These are phyloP conservation scores for Apiotrichum veenhuisii DNA, from an alignment of 1,284 basidiomycete genomes.

Conservation along the genomic window DNA sequence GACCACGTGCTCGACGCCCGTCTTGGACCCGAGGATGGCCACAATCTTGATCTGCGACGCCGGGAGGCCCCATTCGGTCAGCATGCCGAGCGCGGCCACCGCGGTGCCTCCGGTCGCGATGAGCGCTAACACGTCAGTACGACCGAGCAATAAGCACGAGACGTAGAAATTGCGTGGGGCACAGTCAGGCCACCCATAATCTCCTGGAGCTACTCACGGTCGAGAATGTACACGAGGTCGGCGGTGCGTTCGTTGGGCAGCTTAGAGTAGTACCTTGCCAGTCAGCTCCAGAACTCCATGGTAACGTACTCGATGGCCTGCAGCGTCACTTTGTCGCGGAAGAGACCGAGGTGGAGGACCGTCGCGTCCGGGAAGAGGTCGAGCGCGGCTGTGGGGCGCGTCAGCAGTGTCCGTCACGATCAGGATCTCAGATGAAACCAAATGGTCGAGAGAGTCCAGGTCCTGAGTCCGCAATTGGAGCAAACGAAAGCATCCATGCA, in stretches of 20 bases:
- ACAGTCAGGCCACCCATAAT: too few species aligned
- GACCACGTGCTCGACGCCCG: slow-evolving; percentile 67
- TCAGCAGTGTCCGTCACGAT: neutral
- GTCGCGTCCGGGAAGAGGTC: slow-evolving; percentile 78
- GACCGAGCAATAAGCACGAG: too few species aligned
- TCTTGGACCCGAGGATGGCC: slow-evolving; percentile 71
- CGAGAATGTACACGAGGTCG: slow-evolving; percentile 78
- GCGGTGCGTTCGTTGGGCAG: slow-evolving; percentile 72
- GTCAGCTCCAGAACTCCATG: too few species aligned
- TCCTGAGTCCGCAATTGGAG: too few species aligned
- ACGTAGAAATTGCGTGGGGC: too few species aligned
- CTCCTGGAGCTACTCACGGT: slow-evolving; percentile 53
- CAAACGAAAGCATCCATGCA: too few species aligned
- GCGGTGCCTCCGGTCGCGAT: slow-evolving; percentile 95
- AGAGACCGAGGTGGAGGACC: slow-evolving; percentile 86
- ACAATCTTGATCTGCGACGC: slow-evolving; percentile 69
- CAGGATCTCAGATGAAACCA: too few species aligned
- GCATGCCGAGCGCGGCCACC: slow-evolving; percentile 76
- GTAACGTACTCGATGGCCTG: slow-evolving; percentile 82
- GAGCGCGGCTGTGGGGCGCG: slow-evolving; percentile 56
- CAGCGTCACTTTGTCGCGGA: slow-evolving; percentile 80
- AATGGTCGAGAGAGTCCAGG: too few species aligned
- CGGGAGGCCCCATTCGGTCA: slow-evolving; percentile 78
- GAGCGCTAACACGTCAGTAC: slow-evolving; percentile 52
- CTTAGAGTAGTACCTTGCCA: slow-evolving; percentile 84